Conservation (phyloP, 768 basidiomycete genomes). For the Amanita subjunquillea region DNA sequence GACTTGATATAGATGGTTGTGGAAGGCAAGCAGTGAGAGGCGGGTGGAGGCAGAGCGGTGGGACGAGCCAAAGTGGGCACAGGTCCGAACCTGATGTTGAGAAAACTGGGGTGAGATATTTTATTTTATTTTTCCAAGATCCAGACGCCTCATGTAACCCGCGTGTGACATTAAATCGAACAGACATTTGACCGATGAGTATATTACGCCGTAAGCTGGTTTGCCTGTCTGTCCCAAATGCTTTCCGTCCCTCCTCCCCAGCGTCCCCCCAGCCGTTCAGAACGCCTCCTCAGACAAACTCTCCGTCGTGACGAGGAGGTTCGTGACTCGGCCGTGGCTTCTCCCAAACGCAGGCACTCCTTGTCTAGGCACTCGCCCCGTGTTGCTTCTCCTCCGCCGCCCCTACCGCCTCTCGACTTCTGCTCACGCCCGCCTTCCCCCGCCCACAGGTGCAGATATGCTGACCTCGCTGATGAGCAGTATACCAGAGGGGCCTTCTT, state of each 20-base stretch:
- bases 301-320: slow-evolving; percentile 36
- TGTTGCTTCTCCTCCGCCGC: slow-evolving; percentile 10
- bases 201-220: background rate
- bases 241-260: slow-evolving; percentile 9
- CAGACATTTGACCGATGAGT: background rate
- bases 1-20: background rate
- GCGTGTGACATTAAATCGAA: background rate
- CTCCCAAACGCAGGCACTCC: background rate
- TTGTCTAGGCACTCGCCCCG: background rate
- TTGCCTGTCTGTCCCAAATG: background rate
- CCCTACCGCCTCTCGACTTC: background rate
- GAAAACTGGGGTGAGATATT: background rate
- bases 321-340: background rate
- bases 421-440: slow-evolving; percentile 8
- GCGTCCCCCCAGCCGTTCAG: slow-evolving; percentile 40
- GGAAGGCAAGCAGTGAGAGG: background rate
- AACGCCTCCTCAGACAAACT: slow-evolving; percentile 46
- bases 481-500: slow-evolving; percentile 17
- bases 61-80: background rate
- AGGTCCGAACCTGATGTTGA: background rate
- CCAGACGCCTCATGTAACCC: background rate
- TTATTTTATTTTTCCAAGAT: background rate
- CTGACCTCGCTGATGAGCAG: slow-evolving; percentile 9
- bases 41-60: background rate
- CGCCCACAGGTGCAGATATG: slow-evolving; percentile 1